phyloP scores from a whole-genome alignment of 495 filamentous ascomycete genomes.

The Penicillium pancosmium region DNA sequence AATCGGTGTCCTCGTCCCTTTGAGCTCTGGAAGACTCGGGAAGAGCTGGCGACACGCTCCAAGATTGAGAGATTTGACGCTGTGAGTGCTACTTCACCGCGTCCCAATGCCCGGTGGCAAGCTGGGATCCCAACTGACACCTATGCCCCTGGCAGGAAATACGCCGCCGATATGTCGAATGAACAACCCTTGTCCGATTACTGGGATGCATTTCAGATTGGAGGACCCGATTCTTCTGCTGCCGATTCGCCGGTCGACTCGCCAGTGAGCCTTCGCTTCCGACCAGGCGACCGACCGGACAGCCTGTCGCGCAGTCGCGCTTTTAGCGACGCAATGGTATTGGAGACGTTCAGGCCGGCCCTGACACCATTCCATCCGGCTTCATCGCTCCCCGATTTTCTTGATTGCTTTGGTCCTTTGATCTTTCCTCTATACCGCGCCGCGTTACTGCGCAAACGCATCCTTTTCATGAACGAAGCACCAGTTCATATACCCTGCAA shows the following conservation, averaged over 20 bases:
- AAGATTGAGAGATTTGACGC: slow-evolving; percentile 72
- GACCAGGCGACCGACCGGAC: slow-evolving; percentile 42
- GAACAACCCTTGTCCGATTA: slow-evolving; percentile 71
- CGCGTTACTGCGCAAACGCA: slow-evolving; percentile 83
- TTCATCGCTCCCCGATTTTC: slow-evolving; percentile 71
- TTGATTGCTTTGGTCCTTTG: slow-evolving; percentile 85
- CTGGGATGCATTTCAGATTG: slow-evolving; percentile 70
- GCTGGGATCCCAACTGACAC: not conserved
- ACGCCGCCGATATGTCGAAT: slow-evolving; percentile 43
- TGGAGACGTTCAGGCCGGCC: slow-evolving; percentile 68
- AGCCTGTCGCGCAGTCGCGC: slow-evolving; percentile 30
- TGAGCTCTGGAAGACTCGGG: slow-evolving; percentile 84
- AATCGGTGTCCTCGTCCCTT: slow-evolving; percentile 82
- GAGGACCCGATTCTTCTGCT: slow-evolving; percentile 42
- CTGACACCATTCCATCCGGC: slow-evolving; percentile 83
- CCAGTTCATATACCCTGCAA: slow-evolving; percentile 86
- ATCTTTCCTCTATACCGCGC: slow-evolving; percentile 89
- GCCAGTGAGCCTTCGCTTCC: slow-evolving; percentile 53
- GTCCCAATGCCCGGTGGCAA: not conserved
- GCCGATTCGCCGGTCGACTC: slow-evolving; percentile 56
- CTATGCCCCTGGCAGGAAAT: slow-evolving; percentile 28
- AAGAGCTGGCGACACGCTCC: slow-evolving; percentile 88
- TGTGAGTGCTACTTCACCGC: slow-evolving; percentile 43
- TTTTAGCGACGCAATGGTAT: slow-evolving; percentile 50
- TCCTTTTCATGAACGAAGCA: slow-evolving; percentile 80